Evolutionary conservation across 208 protist genomes (phyloP).

Genomic region (Acanthamoeba lenticulata): DNA sequence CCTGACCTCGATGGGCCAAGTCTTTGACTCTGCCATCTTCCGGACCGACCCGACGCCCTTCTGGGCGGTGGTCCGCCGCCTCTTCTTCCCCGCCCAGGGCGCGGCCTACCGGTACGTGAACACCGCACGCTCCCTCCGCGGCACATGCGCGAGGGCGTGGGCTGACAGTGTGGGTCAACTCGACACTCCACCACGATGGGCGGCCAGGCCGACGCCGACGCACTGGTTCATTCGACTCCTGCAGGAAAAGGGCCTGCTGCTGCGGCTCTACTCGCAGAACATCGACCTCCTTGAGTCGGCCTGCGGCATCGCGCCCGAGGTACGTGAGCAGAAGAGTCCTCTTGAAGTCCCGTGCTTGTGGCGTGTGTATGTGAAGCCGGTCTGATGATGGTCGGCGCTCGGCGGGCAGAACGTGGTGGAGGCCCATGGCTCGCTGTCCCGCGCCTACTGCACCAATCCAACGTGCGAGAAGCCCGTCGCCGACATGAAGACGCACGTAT

Average conservation of each 20-base stretch:
- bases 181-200: not conserved
- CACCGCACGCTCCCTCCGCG: no score
- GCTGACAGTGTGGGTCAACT: no score
- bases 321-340: not conserved
- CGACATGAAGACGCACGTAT: not conserved
- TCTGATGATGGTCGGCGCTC: not conserved
- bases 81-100: constrained; percentile 71
- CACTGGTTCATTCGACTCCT: constrained; percentile 95
- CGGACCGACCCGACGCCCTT: constrained; percentile 43
- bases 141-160: no score
- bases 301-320: constrained; percentile 84
- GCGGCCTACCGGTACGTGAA: not conserved
- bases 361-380: not conserved
- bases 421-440: constrained; percentile 95
- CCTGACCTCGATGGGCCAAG: not conserved
- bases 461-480: constrained; percentile 51
- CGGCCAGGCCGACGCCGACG: constrained; percentile 87
- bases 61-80: not conserved
- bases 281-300: constrained; percentile 94
- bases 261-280: constrained; percentile 97
- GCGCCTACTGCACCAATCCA: constrained; percentile 87
- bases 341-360: not conserved
- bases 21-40: constrained; percentile 42
- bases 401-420: constrained; percentile 90
- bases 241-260: constrained; percentile 91